Conservation (phyloP, 2,329 filamentous ascomycete genomes). For the Bipolaris oryzae region DNA sequence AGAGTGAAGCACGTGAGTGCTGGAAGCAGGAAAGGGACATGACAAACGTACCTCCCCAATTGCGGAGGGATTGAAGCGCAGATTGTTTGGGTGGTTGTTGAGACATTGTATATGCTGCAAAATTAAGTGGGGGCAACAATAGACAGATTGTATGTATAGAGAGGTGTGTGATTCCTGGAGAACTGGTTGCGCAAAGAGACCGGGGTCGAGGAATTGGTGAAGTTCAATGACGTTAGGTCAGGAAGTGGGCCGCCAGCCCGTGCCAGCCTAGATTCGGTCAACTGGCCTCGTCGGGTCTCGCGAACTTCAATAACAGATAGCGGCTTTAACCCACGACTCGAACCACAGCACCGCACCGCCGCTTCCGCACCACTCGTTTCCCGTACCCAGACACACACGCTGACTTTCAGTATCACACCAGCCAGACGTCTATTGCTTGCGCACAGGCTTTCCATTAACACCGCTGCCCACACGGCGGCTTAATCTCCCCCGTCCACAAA, state of each 20-base stretch:
- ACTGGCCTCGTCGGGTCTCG: constrained; percentile 35
- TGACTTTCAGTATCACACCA: not conserved
- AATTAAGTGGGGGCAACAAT: not conserved
- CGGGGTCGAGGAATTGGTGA: constrained; percentile 18
- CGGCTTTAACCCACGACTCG: constrained; percentile 15
- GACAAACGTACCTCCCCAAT: constrained; percentile 58
- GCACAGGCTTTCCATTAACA: constrained; percentile 14
- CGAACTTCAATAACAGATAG: constrained; percentile 25
- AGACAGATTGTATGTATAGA: not conserved
- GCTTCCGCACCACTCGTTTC: not conserved
- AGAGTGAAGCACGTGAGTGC: constrained; percentile 12
- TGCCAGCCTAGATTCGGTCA: constrained; percentile 33
- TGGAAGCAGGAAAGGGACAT: not conserved
- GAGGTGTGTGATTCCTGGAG: not conserved
- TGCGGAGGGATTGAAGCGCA: constrained; percentile 53
- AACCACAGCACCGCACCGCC: constrained; percentile 4
- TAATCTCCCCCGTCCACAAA: constrained; percentile 1
- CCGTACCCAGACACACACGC: not conserved
- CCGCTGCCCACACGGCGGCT: constrained; percentile 16
- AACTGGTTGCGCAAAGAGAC: not conserved
- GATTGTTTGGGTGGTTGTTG: constrained; percentile 46
- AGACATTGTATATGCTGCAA: constrained; percentile 43
- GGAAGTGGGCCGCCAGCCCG: constrained; percentile 18
- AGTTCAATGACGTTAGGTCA: constrained; percentile 35
- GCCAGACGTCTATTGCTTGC: constrained; percentile 6